Base-by-base conservation (phyloP, 371 early-diverging fungal genomes). In the Mucor sp. region DNA sequence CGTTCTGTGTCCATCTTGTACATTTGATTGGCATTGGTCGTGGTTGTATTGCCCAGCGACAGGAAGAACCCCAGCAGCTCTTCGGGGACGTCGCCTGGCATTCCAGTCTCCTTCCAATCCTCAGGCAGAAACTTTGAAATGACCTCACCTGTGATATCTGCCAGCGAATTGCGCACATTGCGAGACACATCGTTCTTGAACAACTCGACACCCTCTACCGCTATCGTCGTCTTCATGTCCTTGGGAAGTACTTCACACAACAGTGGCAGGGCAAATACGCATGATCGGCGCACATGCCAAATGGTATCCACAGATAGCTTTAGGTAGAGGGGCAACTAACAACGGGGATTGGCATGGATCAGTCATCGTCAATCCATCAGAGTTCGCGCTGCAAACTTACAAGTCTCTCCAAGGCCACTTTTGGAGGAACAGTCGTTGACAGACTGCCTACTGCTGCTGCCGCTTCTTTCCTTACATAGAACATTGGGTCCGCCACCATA, bases 381-480 rank as follows among this genome's bases (percentile, higher is more conserved):
- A 0, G 12, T 9, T 35, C 1, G 37, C 12, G 37, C 9, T 12
- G 17, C 14, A 7, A 30, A 28, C 63, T 75, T 77, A 82, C 82
- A 65, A 85, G 72, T 62, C 63, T 70, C 7, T 74, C 65, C 30
- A 77, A 63, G 4, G 73, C 65, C 5, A 75, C 69, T 0, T 69
- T 47, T 32, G 73, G 76, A 30, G 59, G 48, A 12, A 81, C 75
- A 12, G 75, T 65, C 44, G 66, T 56, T 25, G 77, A 77, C 21
- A 83, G 58, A 21, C 77, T 75, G 30, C 84, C 83, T 32, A 85
- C 44, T 3, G 84, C 80, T n/a, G 72, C 69, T 2, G 79, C 84
- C 12, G 79, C 82, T 63, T 85, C 85, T 67, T 85, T 85, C 72
- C 83, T 78, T 1, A 85, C 84, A 56, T 82, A 85, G 62, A 85